A percentile compares a stretch with the other conserved stretches of the same genome.
phyloP scores from a whole-genome alignment of 2,329 filamentous ascomycete genomes.

The Arthroderma sp. region DNA sequence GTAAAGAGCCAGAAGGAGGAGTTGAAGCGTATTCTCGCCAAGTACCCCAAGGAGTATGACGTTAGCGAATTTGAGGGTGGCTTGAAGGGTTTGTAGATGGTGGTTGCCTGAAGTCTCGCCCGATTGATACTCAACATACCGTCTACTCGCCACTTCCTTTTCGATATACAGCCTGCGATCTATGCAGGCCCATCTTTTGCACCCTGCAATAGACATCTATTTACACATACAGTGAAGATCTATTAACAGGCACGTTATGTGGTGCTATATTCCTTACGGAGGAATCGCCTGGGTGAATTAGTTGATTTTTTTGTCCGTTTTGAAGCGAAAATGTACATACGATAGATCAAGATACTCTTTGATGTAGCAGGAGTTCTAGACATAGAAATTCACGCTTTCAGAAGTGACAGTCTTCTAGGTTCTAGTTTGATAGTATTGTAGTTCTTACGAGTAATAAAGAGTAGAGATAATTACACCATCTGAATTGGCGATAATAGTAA shows the following conservation, averaged over 20 bases:
- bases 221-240: neutral
- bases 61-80: conserved; percentile 64
- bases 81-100: conserved; percentile 45
- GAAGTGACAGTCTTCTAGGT: neutral
- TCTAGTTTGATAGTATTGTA: neutral
- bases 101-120: neutral
- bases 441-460: neutral
- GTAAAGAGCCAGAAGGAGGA: conserved; percentile 61
- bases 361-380: neutral
- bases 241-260: neutral
- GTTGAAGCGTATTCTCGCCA: conserved; percentile 64
- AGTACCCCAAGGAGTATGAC: conserved; percentile 89
- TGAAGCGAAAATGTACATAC: conserved; percentile 2
- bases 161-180: neutral
- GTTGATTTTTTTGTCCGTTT: neutral
- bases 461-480: neutral
- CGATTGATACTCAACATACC: neutral
- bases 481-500: neutral
- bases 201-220: neutral
- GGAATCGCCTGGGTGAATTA: neutral
- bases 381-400: neutral
- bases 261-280: neutral
- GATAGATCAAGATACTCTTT: conserved; percentile 1
- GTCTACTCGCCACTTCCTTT: neutral
- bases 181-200: neutral